Evolutionary conservation across 2,329 filamentous ascomycete species (phyloP).

Genomic region (Fulvia fulva): DNA sequence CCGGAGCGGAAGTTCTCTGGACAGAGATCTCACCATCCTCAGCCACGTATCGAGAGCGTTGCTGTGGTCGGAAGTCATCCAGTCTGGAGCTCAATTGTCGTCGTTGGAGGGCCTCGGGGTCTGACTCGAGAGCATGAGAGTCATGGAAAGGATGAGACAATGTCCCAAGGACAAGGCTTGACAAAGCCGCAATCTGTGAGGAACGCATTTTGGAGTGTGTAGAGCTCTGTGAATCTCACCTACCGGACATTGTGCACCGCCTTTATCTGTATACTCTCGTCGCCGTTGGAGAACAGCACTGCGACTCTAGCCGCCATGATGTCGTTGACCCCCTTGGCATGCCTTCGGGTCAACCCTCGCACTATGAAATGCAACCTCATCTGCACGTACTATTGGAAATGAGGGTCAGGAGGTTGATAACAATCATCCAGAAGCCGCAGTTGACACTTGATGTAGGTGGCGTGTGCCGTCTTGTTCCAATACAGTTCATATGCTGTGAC

Average conservation of each 20-base stretch:
- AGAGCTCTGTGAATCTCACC: too few species aligned
- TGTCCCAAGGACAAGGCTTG: conserved; percentile 6
- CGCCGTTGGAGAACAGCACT: too few species aligned
- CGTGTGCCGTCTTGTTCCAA: not conserved
- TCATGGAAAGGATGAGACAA: conserved; percentile 11
- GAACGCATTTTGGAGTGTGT: too few species aligned
- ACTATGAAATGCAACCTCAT: not conserved
- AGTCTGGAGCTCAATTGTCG: not conserved
- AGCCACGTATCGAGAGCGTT: conserved; percentile 16
- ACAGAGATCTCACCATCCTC: conserved; percentile 6
- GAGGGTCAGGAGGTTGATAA: not conserved
- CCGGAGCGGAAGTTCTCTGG: not conserved
- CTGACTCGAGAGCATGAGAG: not conserved
- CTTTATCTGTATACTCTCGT: too few species aligned
- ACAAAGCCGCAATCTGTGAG: conserved; percentile 7
- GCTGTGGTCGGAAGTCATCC: conserved; percentile 14
- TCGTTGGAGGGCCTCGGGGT: too few species aligned
- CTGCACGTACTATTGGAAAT: conserved; percentile 1
- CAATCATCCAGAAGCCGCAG: not conserved
- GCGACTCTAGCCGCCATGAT: too few species aligned
- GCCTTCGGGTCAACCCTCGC: too few species aligned
- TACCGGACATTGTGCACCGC: too few species aligned
- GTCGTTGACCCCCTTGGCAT: too few species aligned
- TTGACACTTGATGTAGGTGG: not conserved
- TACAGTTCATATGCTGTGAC: not conserved